Conservation (phyloP, 495 filamentous ascomycete species). For the Podospora comata region DNA sequence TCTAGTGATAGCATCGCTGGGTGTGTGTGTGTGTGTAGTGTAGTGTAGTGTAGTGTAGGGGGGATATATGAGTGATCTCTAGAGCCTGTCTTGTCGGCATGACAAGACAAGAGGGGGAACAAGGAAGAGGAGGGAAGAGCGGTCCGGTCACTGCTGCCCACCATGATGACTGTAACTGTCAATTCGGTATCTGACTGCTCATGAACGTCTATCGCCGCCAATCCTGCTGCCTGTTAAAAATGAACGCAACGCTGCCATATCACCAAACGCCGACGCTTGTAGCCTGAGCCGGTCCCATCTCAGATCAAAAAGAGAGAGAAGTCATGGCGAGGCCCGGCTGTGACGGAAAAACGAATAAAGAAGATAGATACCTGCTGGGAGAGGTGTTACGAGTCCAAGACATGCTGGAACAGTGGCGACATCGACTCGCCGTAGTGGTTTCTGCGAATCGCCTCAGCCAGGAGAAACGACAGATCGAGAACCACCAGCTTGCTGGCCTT, state of each 20-base stretch:
- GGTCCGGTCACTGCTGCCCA: slow-evolving; percentile 8
- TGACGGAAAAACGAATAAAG: slow-evolving; percentile 16
- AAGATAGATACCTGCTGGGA: slow-evolving; percentile 14
- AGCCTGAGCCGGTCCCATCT: slow-evolving; percentile 15
- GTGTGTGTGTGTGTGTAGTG: slow-evolving; percentile 1
- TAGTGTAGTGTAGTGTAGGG: slow-evolving; percentile 6
- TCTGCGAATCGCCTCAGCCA: slow-evolving; percentile 88
- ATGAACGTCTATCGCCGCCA: slow-evolving; percentile 26
- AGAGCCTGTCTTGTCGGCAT: neutral
- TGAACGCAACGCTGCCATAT: slow-evolving; percentile 20
- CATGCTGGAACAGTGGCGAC: slow-evolving; percentile 77
- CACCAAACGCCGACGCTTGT: slow-evolving; percentile 35
- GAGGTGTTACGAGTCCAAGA: slow-evolving; percentile 47
- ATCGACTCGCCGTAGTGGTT: slow-evolving; percentile 93
- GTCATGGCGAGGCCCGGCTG: slow-evolving; percentile 7
- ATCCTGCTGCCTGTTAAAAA: slow-evolving; percentile 18
- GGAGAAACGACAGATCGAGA: slow-evolving; percentile 79
- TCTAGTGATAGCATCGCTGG: slow-evolving; percentile 52
- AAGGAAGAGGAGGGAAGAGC: slow-evolving; percentile 1
- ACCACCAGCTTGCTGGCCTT: slow-evolving; percentile 80
- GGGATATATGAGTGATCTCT: neutral
- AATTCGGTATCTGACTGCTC: slow-evolving; percentile 37
- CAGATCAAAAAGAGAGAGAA: slow-evolving; percentile 11
- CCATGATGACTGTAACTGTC: slow-evolving; percentile 24
- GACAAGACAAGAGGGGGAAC: slow-evolving; percentile 8